Evolutionary conservation across 1,284 basidiomycete species (phyloP), one percentile per base, ranked within the genome.

Genomic region (Ustilago tritici): DNA sequence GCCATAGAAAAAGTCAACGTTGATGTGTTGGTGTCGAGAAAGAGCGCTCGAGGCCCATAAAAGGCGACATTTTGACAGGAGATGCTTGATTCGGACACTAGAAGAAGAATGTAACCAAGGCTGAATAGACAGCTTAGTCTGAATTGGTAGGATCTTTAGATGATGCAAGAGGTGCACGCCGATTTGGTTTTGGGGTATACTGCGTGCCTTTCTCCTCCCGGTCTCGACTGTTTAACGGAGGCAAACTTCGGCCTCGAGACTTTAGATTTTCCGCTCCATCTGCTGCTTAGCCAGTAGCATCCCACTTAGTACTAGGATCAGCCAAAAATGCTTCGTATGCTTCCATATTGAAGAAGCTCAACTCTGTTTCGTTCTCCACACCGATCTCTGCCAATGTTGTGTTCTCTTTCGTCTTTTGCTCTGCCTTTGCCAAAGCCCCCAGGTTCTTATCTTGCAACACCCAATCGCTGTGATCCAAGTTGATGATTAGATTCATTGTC

Each of bases 401-500:
- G 46, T 61, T 76, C 5, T 53, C 56, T 43, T 61, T 64, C 10
- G 66, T 62, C 49, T 59, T 66, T 17, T 40, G 31, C 2, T 15
- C 40, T 14, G 35, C 23, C 34, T 64, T 65, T 11, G 49, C 2
- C 17, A 71, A 34, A 2, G 14, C 9, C 2, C 14, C 7, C 4
- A 77, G 11, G n/a, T 72, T 70, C 10, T 56, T 46, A 17, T 76
- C 70, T 2, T 62, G 59, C 2, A 84, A 62, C n/a, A 86, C 53
- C 82, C 83, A 86, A 17, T 86, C 84, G 1, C 77, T 75, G 40
- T 80, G 81, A 46, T 85, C 84, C 15, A 85, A 59, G 57, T 86
- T 86, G 78, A 86, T 83, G 70, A 86, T 86, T 28, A 86, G 66
- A 54, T 85, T 86, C 6, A 82, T 85, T 12, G 84, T 86, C 90